Evolutionary conservation across 345 rosid genomes (phyloP), one percentile per base, ranked within the genome.

Genomic region (Corchorus capsularis): DNA sequence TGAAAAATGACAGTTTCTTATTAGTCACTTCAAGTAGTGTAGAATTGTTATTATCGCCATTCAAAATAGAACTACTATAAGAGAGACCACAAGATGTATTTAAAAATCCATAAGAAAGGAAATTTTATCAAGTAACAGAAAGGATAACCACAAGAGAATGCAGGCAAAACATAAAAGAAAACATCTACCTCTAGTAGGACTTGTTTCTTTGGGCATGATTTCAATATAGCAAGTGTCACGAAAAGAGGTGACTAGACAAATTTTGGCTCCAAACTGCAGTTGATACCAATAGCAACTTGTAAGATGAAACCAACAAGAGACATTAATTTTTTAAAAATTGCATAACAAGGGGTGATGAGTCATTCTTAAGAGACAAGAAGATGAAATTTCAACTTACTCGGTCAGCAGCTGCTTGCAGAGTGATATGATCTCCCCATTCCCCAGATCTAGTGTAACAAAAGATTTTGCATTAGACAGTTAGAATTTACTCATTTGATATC

Each of bases 351-450:
- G 43, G 67, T 8, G 71, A 35, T 37, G 8, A 53, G 45, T 32
- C 62, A 74, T 35, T 19, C 27, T 14, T 61, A 62, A 56, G 27
- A 69, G 64, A 73, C 8, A 41, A 53, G 32, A 60, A 55, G 41
- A 77, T 56, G 69, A 73, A 74, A 69, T n/a, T 13, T 69, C 55
- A 11, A 86, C 93, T 90, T 84, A 94, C 98, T 57, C 89, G 81
- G 86, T 94, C 98, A 76, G 98, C 98, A 50, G 98, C 98, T 77
- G 98, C 98, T 87, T 94, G 98, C 62, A 93, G 85, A 75, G 98
- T 94, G 34, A 94, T 81, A 81, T 94, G 98, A 81, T 94, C 98
- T 60, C 98, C 98, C 98, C 98, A 94, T 86, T 94, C 98, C 71
- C 97, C 98, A 11, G 75, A 75, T 80, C 98, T 93, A 77, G 73